Base-by-base conservation (phyloP, 2,329 filamentous ascomycete species). In the Claviceps spartinae region DNA sequence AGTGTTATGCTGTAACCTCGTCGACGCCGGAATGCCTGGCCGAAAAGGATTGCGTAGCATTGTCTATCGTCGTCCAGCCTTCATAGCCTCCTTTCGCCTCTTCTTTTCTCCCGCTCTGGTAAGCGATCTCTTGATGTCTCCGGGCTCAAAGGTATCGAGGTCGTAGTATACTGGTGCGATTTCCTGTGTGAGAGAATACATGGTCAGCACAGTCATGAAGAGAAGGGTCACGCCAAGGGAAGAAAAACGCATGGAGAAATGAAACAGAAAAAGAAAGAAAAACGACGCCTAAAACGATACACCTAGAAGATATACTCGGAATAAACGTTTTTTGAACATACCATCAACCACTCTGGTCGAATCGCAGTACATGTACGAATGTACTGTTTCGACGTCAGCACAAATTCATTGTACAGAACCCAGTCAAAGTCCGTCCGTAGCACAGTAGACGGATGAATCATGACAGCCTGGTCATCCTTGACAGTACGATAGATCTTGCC, bases 391-490 rank as follows among this genome's bases (percentile, higher is more conserved):
- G 86, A 93, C 1, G 93, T 98, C 52, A 98, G 79, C 13, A 98
- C 93, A 63, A 97, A 98, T 65, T 98, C 94, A 62, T 97, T 95
- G 71, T 98, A 98, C 26, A 98, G 73, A 26, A 98, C 88, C 93
- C 93, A 98, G 59, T 98, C 93, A 59, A 84, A 88, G 54, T 96
- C 90, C 54, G 88, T 83, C 49, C 82, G 80, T 22, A 98, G 76
- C 36, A 95, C 90, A 0, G 90, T 96, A 58, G 87, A 93, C 2
- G 93, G 93, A 70, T 98, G 93, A 54, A 98, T 78, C 60, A 96
- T 76, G 46, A 98, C 93, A 47, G 81, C 85, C 71, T 97, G 91
- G 62, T 96, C 86, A 64, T 98, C 94, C 74, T 97, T 98, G 66
- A 98, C 85, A 1, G 93, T 98, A 57, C 84, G 82, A 71, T 98